phyloP scores from a whole-genome alignment of 352 stramenopile species.

The Hyaloperonospora arabidopsidis region DNA sequence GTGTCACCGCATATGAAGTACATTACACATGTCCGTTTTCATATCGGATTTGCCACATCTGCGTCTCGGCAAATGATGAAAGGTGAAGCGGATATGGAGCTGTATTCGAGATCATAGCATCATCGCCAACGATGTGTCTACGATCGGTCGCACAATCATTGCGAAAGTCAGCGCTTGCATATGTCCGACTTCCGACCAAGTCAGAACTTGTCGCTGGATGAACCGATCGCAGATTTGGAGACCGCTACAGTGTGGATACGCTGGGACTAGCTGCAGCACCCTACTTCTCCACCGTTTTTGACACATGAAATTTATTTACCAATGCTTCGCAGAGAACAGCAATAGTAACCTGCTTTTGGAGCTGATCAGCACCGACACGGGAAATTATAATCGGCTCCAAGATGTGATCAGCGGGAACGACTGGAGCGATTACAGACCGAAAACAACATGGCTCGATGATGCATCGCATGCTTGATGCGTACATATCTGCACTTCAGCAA shows the following conservation, averaged over 20 bases:
- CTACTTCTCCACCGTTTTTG: constrained; percentile 52
- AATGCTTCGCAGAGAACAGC: constrained; percentile 12
- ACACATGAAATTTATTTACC: constrained; percentile 40
- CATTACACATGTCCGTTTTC: constrained; percentile 23
- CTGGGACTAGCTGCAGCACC: constrained; percentile 15
- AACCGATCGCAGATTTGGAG: constrained; percentile 28
- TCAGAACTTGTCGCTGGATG: constrained; percentile 30
- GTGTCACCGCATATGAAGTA: constrained; percentile 23
- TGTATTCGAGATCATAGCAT: constrained; percentile 24
- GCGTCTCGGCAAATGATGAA: constrained; percentile 14
- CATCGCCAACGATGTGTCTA: constrained; percentile 26
- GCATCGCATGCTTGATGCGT: constrained; percentile 25
- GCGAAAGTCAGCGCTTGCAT: constrained; percentile 27
- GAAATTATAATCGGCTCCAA: constrained; percentile 30
- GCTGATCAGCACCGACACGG: constrained; percentile 12
- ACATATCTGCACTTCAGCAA: constrained; percentile 30
- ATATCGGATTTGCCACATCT: constrained; percentile 14
- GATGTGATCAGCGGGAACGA: constrained; percentile 29
- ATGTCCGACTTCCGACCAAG: constrained; percentile 33
- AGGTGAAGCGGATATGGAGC: constrained; percentile 13
- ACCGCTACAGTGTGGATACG: constrained; percentile 28
- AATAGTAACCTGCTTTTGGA: constrained; percentile 24
- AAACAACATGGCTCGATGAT: constrained; percentile 20
- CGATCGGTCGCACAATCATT: constrained; percentile 14
- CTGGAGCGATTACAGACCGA: constrained; percentile 22